Evolutionary conservation across 2,329 filamentous ascomycete genomes (phyloP).

Genomic region (Neofusicoccum sp.): DNA sequence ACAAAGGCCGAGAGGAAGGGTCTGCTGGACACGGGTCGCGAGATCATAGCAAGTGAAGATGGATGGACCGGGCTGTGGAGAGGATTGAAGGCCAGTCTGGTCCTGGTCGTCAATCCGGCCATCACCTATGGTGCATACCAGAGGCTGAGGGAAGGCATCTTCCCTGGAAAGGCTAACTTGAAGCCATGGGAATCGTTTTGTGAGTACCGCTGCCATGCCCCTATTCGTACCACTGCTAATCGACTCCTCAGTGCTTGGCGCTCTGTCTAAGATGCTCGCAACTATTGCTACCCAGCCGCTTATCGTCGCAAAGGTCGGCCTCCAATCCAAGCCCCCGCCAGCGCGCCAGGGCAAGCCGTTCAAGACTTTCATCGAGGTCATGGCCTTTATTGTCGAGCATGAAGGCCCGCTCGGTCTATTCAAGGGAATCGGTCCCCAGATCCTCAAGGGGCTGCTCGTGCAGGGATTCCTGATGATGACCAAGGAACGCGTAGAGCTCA

Average conservation of each 20-base stretch:
- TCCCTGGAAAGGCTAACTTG: constrained; percentile 73
- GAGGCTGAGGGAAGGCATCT: constrained; percentile 75
- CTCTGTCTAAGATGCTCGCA: constrained; percentile 88
- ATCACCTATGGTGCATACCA: constrained; percentile 99
- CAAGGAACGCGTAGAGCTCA: constrained; percentile 89
- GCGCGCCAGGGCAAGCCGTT: constrained; percentile 86
- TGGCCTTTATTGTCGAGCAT: constrained; percentile 88
- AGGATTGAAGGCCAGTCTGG: constrained; percentile 91
- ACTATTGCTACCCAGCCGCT: constrained; percentile 92
- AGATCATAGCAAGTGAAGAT: constrained; percentile 89
- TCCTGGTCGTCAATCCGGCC: constrained; percentile 92
- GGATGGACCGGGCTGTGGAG: constrained; percentile 89
- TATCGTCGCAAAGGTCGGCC: constrained; percentile 95
- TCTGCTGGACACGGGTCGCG: constrained; percentile 80
- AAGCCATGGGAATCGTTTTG: constrained; percentile 87
- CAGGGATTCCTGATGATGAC: constrained; percentile 99
- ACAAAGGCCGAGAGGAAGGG: constrained; percentile 81
- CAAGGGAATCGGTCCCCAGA: constrained; percentile 94
- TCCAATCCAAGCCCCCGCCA: constrained; percentile 90
- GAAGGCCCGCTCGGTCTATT: constrained; percentile 85
- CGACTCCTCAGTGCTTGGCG: constrained; percentile 73
- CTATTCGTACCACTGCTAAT: background rate
- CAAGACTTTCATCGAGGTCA: constrained; percentile 90
- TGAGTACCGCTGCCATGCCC: constrained; percentile 55
- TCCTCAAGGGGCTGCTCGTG: constrained; percentile 88